Evolutionary conservation across 1,284 basidiomycete genomes (phyloP).

Genomic region (Heliocybe sulcata): DNA sequence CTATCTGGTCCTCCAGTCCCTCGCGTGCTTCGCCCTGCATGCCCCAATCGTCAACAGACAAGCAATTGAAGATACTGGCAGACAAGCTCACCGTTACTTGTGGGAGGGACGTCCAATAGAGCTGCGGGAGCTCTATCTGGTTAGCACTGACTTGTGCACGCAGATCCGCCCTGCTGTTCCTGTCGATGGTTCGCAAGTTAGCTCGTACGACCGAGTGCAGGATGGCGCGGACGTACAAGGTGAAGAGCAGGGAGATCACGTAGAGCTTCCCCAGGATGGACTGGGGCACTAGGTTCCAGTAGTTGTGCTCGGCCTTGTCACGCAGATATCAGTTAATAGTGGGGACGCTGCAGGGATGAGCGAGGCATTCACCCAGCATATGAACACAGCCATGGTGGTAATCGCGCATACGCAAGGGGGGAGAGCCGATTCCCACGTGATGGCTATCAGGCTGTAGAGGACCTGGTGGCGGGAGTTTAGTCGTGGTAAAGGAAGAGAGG

Average conservation of each 20-base stretch:
- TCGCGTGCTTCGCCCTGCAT: neutral
- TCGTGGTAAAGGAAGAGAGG: neutral
- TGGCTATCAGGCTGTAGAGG: slow-evolving; percentile 15
- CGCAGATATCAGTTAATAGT: neutral
- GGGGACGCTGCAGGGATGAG: slow-evolving; percentile 4
- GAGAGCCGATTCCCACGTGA: slow-evolving; percentile 24
- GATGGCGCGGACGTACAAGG: slow-evolving; percentile 13
- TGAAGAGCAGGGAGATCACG: slow-evolving; percentile 24
- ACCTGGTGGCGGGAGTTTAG: slow-evolving; percentile 10
- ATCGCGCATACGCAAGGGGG: slow-evolving; percentile 23
- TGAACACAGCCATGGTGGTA: slow-evolving; percentile 7
- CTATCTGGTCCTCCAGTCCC: neutral
- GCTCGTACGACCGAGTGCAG: too few relatives aligned
- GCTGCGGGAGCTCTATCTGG: neutral
- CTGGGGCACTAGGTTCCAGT: slow-evolving; percentile 23
- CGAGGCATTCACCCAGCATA: slow-evolving; percentile 14
- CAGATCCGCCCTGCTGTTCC: neutral
- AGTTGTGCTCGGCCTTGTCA: slow-evolving; percentile 17
- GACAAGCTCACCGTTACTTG: neutral
- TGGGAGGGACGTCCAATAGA: neutral
- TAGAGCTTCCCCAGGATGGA: slow-evolving; percentile 25
- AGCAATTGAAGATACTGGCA: neutral
- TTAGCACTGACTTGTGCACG: neutral
- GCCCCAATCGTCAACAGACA: neutral
- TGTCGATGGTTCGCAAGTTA: neutral